phyloP scores from a whole-genome alignment of 1,284 basidiomycete species.

The Fomitopsis pinicola region DNA sequence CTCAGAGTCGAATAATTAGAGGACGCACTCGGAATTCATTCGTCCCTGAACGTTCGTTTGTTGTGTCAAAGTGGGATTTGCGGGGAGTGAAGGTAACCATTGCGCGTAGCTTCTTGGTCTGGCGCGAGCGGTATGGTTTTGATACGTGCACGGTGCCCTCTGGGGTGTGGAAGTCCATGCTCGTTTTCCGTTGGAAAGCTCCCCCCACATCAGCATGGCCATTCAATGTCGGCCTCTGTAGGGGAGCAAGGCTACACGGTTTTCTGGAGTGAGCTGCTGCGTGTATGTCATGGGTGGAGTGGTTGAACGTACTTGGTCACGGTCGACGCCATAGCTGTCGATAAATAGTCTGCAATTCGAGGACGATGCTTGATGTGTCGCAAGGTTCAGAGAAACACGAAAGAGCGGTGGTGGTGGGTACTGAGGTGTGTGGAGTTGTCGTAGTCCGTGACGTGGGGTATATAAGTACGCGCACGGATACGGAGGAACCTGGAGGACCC shows the following conservation, averaged over 20 bases:
- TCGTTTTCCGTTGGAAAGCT: constrained; percentile 17
- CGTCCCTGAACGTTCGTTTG: constrained; percentile 64
- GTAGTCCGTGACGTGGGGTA: no score
- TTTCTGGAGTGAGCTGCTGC: background rate
- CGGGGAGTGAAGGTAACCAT: constrained; percentile 83
- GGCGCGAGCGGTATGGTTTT: constrained; percentile 63
- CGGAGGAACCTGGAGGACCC: background rate
- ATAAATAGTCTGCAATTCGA: background rate
- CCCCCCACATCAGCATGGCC: background rate
- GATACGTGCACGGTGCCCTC: constrained; percentile 72
- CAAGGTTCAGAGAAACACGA: background rate
- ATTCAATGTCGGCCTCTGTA: background rate
- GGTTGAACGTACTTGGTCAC: background rate
- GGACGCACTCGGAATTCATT: constrained; percentile 81
- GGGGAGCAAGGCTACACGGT: background rate
- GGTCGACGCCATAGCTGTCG: background rate
- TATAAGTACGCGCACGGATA: background rate
- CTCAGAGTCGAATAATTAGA: background rate
- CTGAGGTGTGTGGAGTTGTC: no score
- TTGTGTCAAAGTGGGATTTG: constrained; percentile 79
- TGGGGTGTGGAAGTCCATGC: constrained; percentile 49
- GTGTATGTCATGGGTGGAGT: background rate
- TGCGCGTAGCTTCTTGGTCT: constrained; percentile 66
- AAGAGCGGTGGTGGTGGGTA: background rate
- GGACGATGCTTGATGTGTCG: background rate